Evolutionary conservation across 179 eudicot species (phyloP).

Genomic region (Beta macrorhiza): DNA sequence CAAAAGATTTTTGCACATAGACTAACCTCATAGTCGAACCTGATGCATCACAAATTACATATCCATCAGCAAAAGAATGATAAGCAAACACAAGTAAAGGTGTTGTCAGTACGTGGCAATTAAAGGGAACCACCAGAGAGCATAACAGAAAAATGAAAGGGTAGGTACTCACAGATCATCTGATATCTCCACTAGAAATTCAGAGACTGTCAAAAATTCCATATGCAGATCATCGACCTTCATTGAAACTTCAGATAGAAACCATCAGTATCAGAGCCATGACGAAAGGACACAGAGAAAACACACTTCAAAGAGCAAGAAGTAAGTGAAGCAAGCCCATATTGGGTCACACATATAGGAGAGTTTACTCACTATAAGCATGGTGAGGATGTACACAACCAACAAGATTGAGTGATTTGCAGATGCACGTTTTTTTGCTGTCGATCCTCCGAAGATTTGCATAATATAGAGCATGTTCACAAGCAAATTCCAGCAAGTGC

Average conservation of each 20-base stretch:
- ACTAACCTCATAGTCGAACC: slow-evolving; percentile 94
- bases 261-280: slow-evolving; percentile 22
- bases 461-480: background rate
- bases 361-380: background rate
- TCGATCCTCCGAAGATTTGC: background rate
- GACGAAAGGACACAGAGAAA: background rate
- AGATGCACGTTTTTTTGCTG: background rate
- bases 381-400: background rate
- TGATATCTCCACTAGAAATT: slow-evolving; percentile 82
- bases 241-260: slow-evolving; percentile 34
- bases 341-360: background rate
- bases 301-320: background rate
- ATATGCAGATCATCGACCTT: slow-evolving; percentile 85
- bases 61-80: slow-evolving; percentile 8
- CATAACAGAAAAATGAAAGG: slow-evolving; percentile 10
- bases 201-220: slow-evolving; percentile 84
- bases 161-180: slow-evolving; percentile 81
- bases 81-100: slow-evolving; percentile 14
- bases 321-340: background rate
- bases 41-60: slow-evolving; percentile 37
- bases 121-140: background rate
- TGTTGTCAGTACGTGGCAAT: background rate
- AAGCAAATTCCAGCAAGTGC: slow-evolving; percentile 3
- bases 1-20: background rate
- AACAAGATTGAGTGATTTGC: background rate